phyloP scores from a whole-genome alignment of 257 asterid genomes.

The Misopates orontium region DNA sequence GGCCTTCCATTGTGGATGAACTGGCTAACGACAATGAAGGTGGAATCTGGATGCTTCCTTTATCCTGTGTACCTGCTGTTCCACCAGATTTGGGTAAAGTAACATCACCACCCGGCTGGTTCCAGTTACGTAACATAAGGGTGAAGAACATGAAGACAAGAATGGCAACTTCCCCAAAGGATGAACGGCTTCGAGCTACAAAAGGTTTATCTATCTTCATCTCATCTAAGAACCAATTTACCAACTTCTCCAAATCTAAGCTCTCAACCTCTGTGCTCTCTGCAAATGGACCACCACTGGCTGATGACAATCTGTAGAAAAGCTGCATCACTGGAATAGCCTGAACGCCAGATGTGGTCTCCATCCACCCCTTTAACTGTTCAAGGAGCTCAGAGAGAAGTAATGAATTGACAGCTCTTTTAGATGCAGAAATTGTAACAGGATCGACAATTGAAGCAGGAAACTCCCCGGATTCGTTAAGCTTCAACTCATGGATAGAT shows the following conservation, averaged over 20 bases:
- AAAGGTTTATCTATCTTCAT: constrained; percentile 65
- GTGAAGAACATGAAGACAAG: constrained; percentile 94
- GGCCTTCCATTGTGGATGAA: constrained; percentile 58
- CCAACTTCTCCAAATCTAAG: constrained; percentile 80
- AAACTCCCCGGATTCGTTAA: constrained; percentile 73
- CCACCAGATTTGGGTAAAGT: constrained; percentile 62
- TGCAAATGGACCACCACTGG: constrained; percentile 92
- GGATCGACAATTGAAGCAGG: constrained; percentile 76
- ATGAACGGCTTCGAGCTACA: constrained; percentile 64
- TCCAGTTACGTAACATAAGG: constrained; percentile 97
- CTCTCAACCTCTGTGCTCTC: constrained; percentile 66
- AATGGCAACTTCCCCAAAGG: constrained; percentile 85
- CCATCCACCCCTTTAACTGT: constrained; percentile 96
- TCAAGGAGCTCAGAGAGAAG: constrained; percentile 94
- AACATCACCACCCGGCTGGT: constrained; percentile 87
- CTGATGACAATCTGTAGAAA: constrained; percentile 87
- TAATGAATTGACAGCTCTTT: constrained; percentile 89
- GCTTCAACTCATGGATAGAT: constrained; percentile 78
- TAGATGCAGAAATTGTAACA: constrained; percentile 92
- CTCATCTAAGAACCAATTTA: constrained; percentile 90
- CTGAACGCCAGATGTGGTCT: constrained; percentile 76
- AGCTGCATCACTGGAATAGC: constrained; percentile 98
- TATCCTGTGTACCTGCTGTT: constrained; percentile 65
- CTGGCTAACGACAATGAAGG: constrained; percentile 46
- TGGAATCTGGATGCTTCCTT: constrained; percentile 45